phyloP scores from a whole-genome alignment of 495 filamentous ascomycete genomes.

The Viridothelium virens region DNA sequence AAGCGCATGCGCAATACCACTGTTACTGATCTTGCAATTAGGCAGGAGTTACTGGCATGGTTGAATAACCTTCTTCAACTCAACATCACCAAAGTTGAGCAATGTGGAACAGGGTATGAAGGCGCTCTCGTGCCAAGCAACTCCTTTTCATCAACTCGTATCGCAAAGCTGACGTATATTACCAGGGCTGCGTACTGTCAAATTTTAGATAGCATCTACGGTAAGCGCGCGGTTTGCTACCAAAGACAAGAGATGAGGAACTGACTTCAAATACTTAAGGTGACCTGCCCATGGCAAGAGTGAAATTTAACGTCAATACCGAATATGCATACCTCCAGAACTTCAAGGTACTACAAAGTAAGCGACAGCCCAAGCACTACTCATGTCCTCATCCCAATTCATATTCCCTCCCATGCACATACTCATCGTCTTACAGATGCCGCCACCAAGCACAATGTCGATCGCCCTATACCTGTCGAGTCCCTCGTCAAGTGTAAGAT shows the following conservation, averaged over 20 bases:
- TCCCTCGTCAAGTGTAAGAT: constrained; percentile 94
- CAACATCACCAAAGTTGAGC: constrained; percentile 96
- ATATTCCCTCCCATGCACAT: constrained; percentile 14
- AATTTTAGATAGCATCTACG: constrained; percentile 93
- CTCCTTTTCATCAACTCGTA: constrained; percentile 20
- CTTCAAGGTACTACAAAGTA: constrained; percentile 94
- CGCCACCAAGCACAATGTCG: constrained; percentile 77
- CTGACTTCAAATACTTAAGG: constrained; percentile 38
- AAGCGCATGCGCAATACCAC: background rate
- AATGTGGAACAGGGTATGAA: constrained; percentile 95
- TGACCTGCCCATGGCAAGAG: constrained; percentile 90
- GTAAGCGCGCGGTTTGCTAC: constrained; percentile 40
- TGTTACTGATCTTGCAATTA: constrained; percentile 31
- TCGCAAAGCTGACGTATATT: background rate
- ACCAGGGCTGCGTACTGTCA: constrained; percentile 89
- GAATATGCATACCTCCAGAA: constrained; percentile 98
- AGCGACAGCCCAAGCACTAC: constrained; percentile 31
- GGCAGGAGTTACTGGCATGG: constrained; percentile 95
- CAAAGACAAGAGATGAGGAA: constrained; percentile 14
- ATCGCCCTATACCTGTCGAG: constrained; percentile 81
- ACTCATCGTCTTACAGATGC: constrained; percentile 47
- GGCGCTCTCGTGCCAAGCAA: constrained; percentile 19
- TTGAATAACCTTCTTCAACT: constrained; percentile 94
- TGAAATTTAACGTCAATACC: constrained; percentile 95
- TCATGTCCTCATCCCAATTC: background rate